These are phyloP conservation scores for Pittosporum tobira DNA, from an alignment of 129 eudicot genomes.

Conservation along the genomic window DNA sequence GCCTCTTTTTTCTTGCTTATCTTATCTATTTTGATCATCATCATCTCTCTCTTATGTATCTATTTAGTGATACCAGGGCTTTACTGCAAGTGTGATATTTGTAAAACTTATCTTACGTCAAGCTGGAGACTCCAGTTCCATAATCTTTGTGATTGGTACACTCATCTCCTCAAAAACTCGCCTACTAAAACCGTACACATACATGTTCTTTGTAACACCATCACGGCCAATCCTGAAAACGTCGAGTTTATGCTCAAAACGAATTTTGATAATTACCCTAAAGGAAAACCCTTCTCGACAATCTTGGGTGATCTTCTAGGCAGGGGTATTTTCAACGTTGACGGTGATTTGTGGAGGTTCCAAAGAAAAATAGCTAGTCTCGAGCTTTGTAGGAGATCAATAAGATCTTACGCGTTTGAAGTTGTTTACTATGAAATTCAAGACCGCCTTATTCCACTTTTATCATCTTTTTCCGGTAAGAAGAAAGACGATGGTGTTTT, in stretches of 20 bases:
- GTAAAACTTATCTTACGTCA: constrained; percentile 47
- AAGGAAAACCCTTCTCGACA: constrained; percentile 64
- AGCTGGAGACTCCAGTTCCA: constrained; percentile 46
- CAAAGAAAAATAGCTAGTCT: constrained; percentile 69
- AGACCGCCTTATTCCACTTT: constrained; percentile 38
- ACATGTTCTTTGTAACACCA: constrained; percentile 66
- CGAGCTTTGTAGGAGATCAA: constrained; percentile 52
- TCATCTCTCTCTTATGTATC: constrained; percentile 2
- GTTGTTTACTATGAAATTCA: constrained; percentile 43
- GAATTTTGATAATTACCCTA: constrained; percentile 65
- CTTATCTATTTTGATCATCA: neutral
- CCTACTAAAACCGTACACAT: constrained; percentile 63
- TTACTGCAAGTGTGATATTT: constrained; percentile 53
- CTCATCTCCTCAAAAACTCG: constrained; percentile 66
- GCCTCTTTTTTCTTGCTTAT: constrained; percentile 1
- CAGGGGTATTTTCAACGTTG: constrained; percentile 76
- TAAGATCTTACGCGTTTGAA: constrained; percentile 42
- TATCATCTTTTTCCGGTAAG: constrained; percentile 15
- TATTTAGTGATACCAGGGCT: constrained; percentile 20
- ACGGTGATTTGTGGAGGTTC: constrained; percentile 75
- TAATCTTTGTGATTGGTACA: constrained; percentile 85
- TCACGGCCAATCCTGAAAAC: constrained; percentile 59
- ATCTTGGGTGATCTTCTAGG: constrained; percentile 82
- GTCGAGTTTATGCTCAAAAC: constrained; percentile 85
- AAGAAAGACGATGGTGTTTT: constrained; percentile 6